Evolutionary conservation across 75 land plant genomes (phyloP).

Genomic region (Chamaecyparis obtusa): DNA sequence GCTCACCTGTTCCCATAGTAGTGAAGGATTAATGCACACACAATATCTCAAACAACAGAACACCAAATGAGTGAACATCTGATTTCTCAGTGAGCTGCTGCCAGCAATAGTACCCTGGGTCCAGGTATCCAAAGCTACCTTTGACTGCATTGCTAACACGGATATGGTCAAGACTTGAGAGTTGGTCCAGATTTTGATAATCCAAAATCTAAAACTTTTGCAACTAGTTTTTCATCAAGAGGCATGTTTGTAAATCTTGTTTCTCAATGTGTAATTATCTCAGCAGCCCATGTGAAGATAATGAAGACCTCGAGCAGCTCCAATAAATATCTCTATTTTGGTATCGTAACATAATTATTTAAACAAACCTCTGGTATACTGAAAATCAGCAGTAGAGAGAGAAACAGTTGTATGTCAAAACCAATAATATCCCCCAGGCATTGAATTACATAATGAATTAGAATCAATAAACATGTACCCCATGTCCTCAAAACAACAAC

Average conservation of each 20-base stretch:
- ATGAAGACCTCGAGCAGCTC: slow-evolving; percentile 72
- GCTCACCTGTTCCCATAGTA: slow-evolving; percentile 44
- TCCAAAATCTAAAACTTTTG: slow-evolving; percentile 76
- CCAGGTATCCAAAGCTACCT: slow-evolving; percentile 51
- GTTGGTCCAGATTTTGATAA: slow-evolving; percentile 59
- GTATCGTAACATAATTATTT: no score
- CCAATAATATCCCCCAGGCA: no score
- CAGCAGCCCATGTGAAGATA: no score
- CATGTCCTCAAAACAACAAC: no score
- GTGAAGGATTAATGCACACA: slow-evolving; percentile 44
- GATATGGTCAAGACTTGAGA: slow-evolving; percentile 41
- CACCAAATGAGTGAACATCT: slow-evolving; percentile 54
- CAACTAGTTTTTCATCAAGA: no score
- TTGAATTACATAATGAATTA: no score
- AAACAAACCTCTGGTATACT: no score
- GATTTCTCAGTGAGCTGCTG: slow-evolving; percentile 59
- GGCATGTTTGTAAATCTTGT: no score
- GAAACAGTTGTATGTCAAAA: no score
- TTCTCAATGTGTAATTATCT: no score
- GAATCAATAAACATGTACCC: no score
- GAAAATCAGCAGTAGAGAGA: no score
- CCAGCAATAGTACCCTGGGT: slow-evolving; percentile 44
- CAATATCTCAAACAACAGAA: slow-evolving; percentile 46
- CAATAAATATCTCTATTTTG: slow-evolving; percentile 58
- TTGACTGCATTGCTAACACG: slow-evolving; percentile 63